Percentiles rank a stretch among this genome's conserved stretches.
Conservation (phyloP, 179 eudicot species). For the Pouteria campechiana region DNA sequence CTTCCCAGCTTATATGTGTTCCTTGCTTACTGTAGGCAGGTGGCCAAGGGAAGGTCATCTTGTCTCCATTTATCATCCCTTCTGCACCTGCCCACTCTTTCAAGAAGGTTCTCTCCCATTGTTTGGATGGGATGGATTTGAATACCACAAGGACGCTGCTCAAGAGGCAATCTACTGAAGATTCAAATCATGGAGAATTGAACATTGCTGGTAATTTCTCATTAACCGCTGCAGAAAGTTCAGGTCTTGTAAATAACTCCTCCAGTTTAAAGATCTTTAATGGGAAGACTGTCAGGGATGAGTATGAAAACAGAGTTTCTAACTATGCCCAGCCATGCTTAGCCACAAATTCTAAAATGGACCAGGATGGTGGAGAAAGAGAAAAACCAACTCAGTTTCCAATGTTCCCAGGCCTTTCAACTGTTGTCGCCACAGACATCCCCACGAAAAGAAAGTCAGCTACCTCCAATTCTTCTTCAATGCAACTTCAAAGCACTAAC, state of each 20-base stretch:
- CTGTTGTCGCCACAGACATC: no score
- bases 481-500: constrained; percentile 3
- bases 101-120: constrained; percentile 12
- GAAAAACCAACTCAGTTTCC: constrained; percentile 1
- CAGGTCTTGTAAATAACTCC: constrained; percentile 2
- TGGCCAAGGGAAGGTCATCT: constrained; percentile 6
- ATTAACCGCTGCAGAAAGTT: neutral
- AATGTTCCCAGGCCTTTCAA: no score
- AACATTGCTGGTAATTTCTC: constrained; percentile 3
- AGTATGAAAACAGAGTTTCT: constrained; percentile 9
- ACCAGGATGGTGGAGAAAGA: constrained; percentile 1
- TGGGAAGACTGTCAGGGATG: constrained; percentile 7
- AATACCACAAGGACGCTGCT: constrained; percentile 3
- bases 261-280: constrained; percentile 2
- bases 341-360: neutral
- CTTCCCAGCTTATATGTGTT: constrained; percentile 3
- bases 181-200: constrained; percentile 1
- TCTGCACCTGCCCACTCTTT: constrained; percentile 13
- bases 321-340: constrained; percentile 2
- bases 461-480: neutral
- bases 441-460: no score
- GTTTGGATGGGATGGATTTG: constrained; percentile 2
- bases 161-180: neutral
- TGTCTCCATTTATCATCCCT: constrained; percentile 6
- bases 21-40: constrained; percentile 11